Evolutionary conservation across 805 yeast species (phyloP).

Genomic region (Metschnikowia reukaufii): DNA sequence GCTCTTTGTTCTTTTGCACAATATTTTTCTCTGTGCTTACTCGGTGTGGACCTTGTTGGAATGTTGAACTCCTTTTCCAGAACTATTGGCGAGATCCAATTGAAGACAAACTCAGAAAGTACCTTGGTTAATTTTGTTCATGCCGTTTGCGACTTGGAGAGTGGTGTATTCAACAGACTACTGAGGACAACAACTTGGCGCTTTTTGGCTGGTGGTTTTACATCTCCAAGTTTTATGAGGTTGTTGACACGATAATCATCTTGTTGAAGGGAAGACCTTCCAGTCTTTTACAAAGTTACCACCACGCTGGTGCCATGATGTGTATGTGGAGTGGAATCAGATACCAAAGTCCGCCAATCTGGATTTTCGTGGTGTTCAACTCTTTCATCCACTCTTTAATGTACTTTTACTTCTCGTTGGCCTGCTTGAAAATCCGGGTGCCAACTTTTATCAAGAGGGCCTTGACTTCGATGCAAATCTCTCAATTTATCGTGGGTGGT

Average conservation of each 20-base stretch:
- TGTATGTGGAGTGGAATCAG: conserved; percentile 81
- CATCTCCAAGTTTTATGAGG: conserved; percentile 69
- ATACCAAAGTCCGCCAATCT: conserved; percentile 69
- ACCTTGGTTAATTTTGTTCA: conserved; percentile 53
- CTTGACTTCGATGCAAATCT: conserved; percentile 65
- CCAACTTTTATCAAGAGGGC: conserved; percentile 57
- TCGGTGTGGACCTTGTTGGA: conserved; percentile 73
- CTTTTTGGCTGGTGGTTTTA: conserved; percentile 68
- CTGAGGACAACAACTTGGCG: conserved; percentile 39
- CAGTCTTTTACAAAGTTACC: conserved; percentile 68
- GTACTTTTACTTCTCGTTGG: conserved; percentile 67
- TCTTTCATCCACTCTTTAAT: conserved; percentile 74
- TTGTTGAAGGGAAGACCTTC: conserved; percentile 67
- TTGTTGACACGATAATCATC: conserved; percentile 65
- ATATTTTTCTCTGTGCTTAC: conserved; percentile 60
- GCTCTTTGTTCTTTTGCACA: conserved; percentile 58
- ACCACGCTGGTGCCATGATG: conserved; percentile 77
- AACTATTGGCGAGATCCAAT: conserved; percentile 28
- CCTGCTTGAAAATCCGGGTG: conserved; percentile 57
- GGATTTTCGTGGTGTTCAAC: conserved; percentile 79
- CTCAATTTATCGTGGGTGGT: conserved; percentile 70
- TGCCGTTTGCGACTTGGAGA: conserved; percentile 57
- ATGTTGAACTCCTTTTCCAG: conserved; percentile 53
- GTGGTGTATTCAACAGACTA: conserved; percentile 50
- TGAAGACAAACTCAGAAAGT: conserved; percentile 19